Percentiles rank a stretch among this genome's conserved stretches.
Evolutionary conservation across 139 green algal species (phyloP).

Genomic region (Chlorella sp.): DNA sequence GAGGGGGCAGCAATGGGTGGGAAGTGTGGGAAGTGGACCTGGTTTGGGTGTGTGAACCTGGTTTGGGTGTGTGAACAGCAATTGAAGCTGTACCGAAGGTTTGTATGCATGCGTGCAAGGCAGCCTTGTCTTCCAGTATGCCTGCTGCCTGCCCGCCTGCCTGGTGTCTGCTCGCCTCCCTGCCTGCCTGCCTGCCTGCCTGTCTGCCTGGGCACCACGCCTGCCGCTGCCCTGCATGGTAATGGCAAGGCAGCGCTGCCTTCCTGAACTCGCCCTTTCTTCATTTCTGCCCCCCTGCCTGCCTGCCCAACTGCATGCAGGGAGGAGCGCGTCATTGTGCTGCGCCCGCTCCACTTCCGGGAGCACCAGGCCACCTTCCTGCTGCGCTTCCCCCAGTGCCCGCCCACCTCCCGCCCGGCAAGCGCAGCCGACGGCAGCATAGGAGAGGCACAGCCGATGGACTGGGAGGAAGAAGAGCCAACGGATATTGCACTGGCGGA

Average conservation of each 20-base stretch:
- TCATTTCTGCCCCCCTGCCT: neutral
- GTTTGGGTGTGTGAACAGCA: neutral
- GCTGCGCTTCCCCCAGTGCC: neutral
- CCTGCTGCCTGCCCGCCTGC: neutral
- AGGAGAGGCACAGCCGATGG: neutral
- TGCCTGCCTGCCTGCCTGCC: neutral
- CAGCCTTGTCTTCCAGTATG: neutral
- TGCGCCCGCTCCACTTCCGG: constrained; percentile 48
- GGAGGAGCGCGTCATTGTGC: constrained; percentile 37
- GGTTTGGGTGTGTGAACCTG: neutral
- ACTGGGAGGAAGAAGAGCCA: neutral
- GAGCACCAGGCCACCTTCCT: constrained; percentile 45
- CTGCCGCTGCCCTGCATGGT: no score
- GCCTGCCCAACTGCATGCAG: constrained; percentile 19
- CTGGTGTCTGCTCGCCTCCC: no score
- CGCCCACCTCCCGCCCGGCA: neutral
- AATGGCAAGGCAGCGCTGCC: no score
- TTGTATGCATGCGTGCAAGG: no score
- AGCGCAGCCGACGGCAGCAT: neutral
- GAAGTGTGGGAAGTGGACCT: neutral
- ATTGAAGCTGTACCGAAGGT: neutral
- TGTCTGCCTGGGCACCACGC: neutral
- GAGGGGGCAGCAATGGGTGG: neutral
- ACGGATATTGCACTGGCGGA: neutral
- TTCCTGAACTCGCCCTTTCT: neutral